Evolutionary conservation across 768 basidiomycete genomes (phyloP).

Genomic region (Imleria badia): DNA sequence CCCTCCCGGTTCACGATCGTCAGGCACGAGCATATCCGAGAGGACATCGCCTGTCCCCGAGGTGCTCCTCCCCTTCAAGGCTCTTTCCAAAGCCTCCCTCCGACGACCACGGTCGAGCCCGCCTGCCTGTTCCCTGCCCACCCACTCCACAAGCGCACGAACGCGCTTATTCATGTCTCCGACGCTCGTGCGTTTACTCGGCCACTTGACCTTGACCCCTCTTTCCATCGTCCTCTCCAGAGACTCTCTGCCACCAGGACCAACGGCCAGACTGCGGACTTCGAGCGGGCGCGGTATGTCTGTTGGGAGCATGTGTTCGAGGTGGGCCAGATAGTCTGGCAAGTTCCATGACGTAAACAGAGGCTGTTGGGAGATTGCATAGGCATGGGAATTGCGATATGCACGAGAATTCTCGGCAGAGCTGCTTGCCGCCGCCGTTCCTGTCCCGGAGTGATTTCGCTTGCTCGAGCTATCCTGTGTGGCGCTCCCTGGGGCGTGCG

Average conservation of each 20-base stretch:
- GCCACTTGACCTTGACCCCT: slow-evolving; percentile 90
- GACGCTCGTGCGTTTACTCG: slow-evolving; percentile 92
- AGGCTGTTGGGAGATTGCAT: slow-evolving; percentile 75
- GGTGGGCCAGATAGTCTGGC: slow-evolving; percentile 89
- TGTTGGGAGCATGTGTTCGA: slow-evolving; percentile 79
- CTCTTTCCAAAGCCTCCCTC: slow-evolving; percentile 63
- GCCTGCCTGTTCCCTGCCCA: slow-evolving; percentile 82
- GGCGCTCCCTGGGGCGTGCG: slow-evolving; percentile 32
- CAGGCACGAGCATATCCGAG: slow-evolving; percentile 9
- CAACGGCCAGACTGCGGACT: slow-evolving; percentile 53
- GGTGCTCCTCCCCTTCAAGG: slow-evolving; percentile 33
- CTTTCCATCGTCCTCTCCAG: slow-evolving; percentile 66
- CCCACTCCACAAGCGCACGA: slow-evolving; percentile 87
- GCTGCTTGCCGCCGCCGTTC: slow-evolving; percentile 33
- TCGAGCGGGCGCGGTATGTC: slow-evolving; percentile 72
- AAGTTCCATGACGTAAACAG: slow-evolving; percentile 85
- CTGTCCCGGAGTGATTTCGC: slow-evolving; percentile 45
- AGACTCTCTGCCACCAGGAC: slow-evolving; percentile 47
- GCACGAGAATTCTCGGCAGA: slow-evolving; percentile 56
- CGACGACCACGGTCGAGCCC: slow-evolving; percentile 70
- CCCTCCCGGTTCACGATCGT: slow-evolving; percentile 15
- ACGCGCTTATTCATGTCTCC: slow-evolving; percentile 97
- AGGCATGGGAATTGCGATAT: slow-evolving; percentile 78
- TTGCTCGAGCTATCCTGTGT: slow-evolving; percentile 48
- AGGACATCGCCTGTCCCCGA: slow-evolving; percentile 9